Evolutionary conservation across 192 early-diverging fungal genomes (phyloP).

Genomic region (Coemansia sp.): DNA sequence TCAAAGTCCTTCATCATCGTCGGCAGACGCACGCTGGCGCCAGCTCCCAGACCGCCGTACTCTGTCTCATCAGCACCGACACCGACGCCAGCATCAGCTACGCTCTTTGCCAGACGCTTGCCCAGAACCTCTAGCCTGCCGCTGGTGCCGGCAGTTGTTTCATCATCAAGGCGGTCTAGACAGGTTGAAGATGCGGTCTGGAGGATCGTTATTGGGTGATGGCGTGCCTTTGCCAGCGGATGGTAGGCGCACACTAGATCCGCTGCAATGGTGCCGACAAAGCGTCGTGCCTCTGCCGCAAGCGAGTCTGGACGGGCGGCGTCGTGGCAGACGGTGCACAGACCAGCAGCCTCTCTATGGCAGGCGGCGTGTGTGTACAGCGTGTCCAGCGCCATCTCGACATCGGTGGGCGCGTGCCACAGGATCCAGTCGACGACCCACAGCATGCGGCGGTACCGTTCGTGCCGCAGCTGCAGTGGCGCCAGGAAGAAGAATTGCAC

Average conservation of each 20-base stretch:
- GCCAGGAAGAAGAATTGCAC: conserved; percentile 55
- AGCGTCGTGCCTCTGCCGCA: conserved; percentile 5
- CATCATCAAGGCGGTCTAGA: conserved; percentile 47
- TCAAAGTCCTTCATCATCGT: conserved; percentile 42
- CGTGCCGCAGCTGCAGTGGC: conserved; percentile 49
- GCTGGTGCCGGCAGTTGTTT: conserved; percentile 13
- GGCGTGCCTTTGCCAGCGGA: conserved; percentile 25
- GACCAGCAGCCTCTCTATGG: background rate
- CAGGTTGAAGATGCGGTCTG: conserved; percentile 51
- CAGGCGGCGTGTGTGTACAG: conserved; percentile 27
- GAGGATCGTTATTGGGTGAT: conserved; percentile 40
- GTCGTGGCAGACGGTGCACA: background rate
- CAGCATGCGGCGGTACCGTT: conserved; percentile 50
- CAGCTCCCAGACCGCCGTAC: conserved; percentile 37
- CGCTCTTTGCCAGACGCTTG: conserved; percentile 23
- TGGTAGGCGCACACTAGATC: conserved; percentile 40
- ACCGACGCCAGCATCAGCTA: background rate
- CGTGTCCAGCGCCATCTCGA: conserved; percentile 46
- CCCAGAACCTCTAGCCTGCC: conserved; percentile 28
- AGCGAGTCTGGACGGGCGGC: background rate
- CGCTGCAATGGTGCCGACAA: conserved; percentile 16
- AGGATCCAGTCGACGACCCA: conserved; percentile 48
- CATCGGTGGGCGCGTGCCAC: conserved; percentile 54
- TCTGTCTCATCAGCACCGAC: conserved; percentile 16
- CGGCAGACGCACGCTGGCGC: conserved; percentile 17